Percentiles rank a stretch among this genome's conserved stretches.
These are phyloP conservation scores for Aspergillus asperescens DNA, from an alignment of 495 filamentous ascomycete species.

Conservation along the genomic window DNA sequence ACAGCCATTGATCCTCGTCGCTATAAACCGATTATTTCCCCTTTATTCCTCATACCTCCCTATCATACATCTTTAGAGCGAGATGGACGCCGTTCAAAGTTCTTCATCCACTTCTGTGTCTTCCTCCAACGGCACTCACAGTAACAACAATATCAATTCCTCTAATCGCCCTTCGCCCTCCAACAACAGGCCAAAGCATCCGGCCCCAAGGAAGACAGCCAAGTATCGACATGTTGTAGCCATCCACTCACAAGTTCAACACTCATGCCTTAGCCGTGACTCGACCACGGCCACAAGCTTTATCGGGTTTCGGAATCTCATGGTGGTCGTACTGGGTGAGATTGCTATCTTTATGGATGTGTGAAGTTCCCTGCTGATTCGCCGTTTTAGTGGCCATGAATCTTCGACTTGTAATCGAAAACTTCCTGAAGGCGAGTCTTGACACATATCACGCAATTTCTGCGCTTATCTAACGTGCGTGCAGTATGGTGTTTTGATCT, in stretches of 20 bases:
- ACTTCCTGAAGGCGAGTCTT: slow-evolving; percentile 78
- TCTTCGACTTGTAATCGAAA: slow-evolving; percentile 88
- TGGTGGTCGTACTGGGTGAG: slow-evolving; percentile 86
- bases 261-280: slow-evolving; percentile 84
- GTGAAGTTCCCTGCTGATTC: slow-evolving; percentile 7
- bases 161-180: slow-evolving; percentile 11
- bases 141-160: background rate
- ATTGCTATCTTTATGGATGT: background rate
- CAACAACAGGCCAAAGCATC: background rate
- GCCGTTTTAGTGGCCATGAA: slow-evolving; percentile 80
- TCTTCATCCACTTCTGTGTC: background rate
- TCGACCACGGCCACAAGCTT: slow-evolving; percentile 70
- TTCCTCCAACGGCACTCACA: background rate
- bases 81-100: background rate
- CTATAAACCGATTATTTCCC: background rate
- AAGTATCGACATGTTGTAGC: slow-evolving; percentile 88
- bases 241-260: slow-evolving; percentile 63
- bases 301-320: slow-evolving; percentile 88
- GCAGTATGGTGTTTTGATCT: slow-evolving; percentile 90
- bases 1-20: background rate
- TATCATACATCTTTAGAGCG: no score
- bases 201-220: slow-evolving; percentile 20
- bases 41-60: background rate
- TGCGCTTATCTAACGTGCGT: background rate
- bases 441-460: slow-evolving; percentile 10